phyloP scores from a whole-genome alignment of 768 basidiomycete genomes.

The Steccherinum ochraceum region DNA sequence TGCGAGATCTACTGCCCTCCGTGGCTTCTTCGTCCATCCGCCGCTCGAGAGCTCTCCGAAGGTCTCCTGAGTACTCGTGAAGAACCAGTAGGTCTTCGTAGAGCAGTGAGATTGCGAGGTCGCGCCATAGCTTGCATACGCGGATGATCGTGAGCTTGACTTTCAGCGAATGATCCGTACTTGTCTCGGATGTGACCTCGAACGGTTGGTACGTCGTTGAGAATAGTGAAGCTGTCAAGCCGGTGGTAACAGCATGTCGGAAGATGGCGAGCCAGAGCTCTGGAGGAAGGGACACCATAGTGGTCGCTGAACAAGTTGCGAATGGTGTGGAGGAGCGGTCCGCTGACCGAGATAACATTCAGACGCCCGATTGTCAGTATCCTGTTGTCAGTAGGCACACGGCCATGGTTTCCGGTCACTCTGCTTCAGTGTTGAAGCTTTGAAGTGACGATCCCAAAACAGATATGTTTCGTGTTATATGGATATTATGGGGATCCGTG shows the following conservation, averaged over 20 bases:
- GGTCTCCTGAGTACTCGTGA: conserved; percentile 18
- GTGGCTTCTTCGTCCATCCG: conserved; percentile 15
- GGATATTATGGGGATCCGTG: background rate
- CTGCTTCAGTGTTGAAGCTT: background rate
- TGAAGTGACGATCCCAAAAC: too few relatives aligned
- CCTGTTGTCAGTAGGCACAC: background rate
- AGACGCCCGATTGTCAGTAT: background rate
- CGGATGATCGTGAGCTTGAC: conserved; percentile 38
- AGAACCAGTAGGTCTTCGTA: conserved; percentile 49
- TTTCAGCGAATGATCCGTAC: conserved; percentile 24
- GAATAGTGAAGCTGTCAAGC: conserved; percentile 30
- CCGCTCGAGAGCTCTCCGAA: conserved; percentile 29
- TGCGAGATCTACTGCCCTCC: conserved; percentile 36
- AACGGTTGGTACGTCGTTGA: conserved; percentile 42
- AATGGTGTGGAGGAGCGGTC: background rate
- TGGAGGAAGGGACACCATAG: conserved; percentile 29
- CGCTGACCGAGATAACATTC: background rate
- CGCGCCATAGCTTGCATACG: conserved; percentile 56
- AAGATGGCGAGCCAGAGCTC: conserved; percentile 54
- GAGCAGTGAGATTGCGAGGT: conserved; percentile 37
- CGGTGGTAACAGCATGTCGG: conserved; percentile 7
- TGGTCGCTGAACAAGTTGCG: background rate
- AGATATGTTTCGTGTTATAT: conserved; percentile 7
- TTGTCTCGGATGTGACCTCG: conserved; percentile 23
- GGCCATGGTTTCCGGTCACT: background rate